Percentiles rank a stretch among this genome's conserved stretches.
Conservation (phyloP, 768 basidiomycete species). For the Paxillus ammoniavirescens region DNA sequence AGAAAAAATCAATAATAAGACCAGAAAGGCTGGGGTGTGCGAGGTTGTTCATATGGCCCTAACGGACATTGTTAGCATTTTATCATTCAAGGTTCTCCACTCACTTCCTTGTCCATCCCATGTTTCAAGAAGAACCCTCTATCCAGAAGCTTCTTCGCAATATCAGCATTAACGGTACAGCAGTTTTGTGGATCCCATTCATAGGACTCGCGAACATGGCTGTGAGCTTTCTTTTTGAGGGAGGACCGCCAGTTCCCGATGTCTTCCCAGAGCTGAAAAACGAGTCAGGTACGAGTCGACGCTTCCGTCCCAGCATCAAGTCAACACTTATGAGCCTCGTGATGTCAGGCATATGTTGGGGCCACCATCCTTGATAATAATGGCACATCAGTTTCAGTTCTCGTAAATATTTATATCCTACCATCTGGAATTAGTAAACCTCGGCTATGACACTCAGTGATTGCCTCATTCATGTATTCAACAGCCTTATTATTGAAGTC, state of each 20-base stretch:
- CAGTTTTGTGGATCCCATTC: constrained; percentile 6
- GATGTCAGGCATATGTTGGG: too few relatives aligned
- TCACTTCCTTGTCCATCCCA: neutral
- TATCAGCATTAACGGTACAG: neutral
- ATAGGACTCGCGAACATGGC: neutral
- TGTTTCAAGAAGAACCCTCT: neutral
- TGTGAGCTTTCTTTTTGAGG: constrained; percentile 2
- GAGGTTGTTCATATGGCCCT: constrained; percentile 10
- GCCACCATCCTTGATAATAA: too few relatives aligned
- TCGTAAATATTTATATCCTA: too few relatives aligned
- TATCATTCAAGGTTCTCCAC: neutral
- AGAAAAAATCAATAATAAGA: constrained; percentile 9
- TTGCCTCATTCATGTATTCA: too few relatives aligned
- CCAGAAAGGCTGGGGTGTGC: constrained; percentile 1
- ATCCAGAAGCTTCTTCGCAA: neutral
- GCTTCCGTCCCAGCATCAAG: too few relatives aligned
- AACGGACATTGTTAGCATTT: neutral
- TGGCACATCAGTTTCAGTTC: too few relatives aligned
- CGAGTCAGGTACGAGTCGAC: too few relatives aligned
- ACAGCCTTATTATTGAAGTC: too few relatives aligned
- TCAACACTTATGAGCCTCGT: too few relatives aligned
- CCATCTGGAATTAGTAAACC: neutral
- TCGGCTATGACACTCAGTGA: too few relatives aligned
- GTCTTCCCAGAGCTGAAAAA: constrained; percentile 4
- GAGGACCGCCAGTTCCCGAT: neutral